Percentiles rank a stretch among this genome's conserved stretches.
These are phyloP conservation scores for Calonectria pteridis DNA, from an alignment of 2,329 filamentous ascomycete species.

Conservation along the genomic window DNA sequence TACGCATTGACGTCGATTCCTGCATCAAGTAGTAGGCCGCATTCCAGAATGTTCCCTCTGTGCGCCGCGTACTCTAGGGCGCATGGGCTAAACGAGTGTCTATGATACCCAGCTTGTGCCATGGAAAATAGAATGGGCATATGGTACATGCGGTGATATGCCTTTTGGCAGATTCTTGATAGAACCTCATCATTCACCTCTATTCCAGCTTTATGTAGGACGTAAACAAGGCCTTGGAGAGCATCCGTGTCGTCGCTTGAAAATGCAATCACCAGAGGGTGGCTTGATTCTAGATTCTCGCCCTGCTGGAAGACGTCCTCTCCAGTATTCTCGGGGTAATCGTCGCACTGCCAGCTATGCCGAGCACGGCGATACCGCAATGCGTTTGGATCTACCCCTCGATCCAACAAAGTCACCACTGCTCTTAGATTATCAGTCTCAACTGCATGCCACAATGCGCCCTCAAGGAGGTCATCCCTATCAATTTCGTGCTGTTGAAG, in stretches of 20 bases:
- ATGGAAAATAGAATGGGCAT: not conserved
- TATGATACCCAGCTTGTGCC: not conserved
- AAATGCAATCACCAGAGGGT: not conserved
- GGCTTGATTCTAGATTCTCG: conserved; percentile 2
- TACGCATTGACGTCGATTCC: not conserved
- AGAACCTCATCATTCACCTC: not conserved
- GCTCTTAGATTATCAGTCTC: not conserved
- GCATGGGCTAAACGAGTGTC: not conserved
- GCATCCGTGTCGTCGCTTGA: not conserved
- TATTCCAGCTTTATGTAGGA: not conserved
- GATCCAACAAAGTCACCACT: not conserved
- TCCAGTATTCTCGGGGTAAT: not conserved
- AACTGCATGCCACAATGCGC: not conserved
- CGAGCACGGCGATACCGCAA: not conserved
- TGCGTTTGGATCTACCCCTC: not conserved
- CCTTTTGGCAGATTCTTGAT: not conserved
- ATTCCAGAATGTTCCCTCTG: not conserved
- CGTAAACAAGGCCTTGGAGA: not conserved
- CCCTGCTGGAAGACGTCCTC: not conserved
- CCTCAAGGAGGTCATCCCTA: not conserved
- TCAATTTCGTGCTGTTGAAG: not conserved
- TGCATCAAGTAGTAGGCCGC: not conserved
- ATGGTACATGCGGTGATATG: not conserved
- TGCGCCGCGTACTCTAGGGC: not conserved
- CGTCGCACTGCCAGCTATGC: not conserved